These are phyloP conservation scores for Meira nashicola DNA, from an alignment of 1,284 basidiomycete genomes.

Conservation along the genomic window DNA sequence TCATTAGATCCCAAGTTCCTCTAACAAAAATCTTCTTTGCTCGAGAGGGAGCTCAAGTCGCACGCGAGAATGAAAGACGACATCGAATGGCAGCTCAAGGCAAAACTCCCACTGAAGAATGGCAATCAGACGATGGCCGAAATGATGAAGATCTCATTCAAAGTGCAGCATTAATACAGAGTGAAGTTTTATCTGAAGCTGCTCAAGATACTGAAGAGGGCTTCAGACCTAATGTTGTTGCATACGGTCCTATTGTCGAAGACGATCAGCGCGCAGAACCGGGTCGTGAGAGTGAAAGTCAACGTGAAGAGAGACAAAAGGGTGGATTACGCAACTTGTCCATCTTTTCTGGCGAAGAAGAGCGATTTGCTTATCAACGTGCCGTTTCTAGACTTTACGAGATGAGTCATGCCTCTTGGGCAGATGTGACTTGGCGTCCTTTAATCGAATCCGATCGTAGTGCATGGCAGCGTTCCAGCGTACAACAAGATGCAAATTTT, in stretches of 20 bases:
- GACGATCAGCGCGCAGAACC: not conserved
- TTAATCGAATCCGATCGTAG: conserved; percentile 28
- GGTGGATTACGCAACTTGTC: conserved; percentile 57
- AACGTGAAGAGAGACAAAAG: conserved; percentile 11
- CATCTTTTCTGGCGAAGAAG: conserved; percentile 67
- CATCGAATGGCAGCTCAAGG: not conserved
- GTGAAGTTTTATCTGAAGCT: conserved; percentile 62
- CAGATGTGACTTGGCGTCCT: conserved; percentile 30
- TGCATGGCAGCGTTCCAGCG: conserved; percentile 16
- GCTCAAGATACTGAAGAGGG: conserved; percentile 57
- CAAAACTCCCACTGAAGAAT: not conserved
- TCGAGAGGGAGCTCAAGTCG: conserved; percentile 50
- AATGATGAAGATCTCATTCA: conserved; percentile 1
- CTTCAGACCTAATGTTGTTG: conserved; percentile 63
- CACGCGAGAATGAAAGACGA: conserved; percentile 1
- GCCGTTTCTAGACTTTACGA: conserved; percentile 66
- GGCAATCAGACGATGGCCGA: conserved; percentile 1
- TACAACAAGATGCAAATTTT: not conserved
- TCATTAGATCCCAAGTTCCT: conserved; percentile 56
- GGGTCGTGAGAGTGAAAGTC: not conserved
- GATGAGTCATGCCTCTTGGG: conserved; percentile 56
- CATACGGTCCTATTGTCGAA: conserved; percentile 57
- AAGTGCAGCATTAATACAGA: conserved; percentile 59
- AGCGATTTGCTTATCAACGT: conserved; percentile 66
- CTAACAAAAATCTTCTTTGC: conserved; percentile 62